phyloP scores from a whole-genome alignment of 2,329 filamentous ascomycete species.

The Claviceps maximensis region DNA sequence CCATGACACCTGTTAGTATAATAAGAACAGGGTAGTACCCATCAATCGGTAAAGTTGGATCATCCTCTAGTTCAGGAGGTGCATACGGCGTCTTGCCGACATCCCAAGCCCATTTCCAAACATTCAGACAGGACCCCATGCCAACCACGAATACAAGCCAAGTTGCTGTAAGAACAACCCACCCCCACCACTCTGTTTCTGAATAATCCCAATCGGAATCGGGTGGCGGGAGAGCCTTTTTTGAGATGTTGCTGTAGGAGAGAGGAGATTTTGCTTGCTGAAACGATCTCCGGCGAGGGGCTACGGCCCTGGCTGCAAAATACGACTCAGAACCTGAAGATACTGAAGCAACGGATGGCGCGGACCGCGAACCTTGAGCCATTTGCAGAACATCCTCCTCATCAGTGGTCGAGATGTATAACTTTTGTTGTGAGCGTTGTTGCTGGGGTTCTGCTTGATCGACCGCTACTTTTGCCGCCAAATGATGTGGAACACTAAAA shows the following conservation, averaged over 20 bases:
- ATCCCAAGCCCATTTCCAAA: conserved; percentile 99
- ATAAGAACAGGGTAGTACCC: conserved; percentile 95
- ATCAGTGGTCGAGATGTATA: conserved; percentile 57
- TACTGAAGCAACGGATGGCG: conserved; percentile 28
- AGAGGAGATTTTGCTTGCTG: conserved; percentile 47
- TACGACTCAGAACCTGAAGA: conserved; percentile 53
- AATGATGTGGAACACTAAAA: conserved; percentile 8
- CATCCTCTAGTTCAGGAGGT: conserved; percentile 87
- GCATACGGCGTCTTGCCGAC: conserved; percentile 93
- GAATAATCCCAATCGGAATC: conserved; percentile 71
- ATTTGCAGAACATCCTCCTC: conserved; percentile 69
- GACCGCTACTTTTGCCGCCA: conserved; percentile 9
- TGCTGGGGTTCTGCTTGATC: conserved; percentile 7
- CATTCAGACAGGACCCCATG: conserved; percentile 87
- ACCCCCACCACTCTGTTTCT: conserved; percentile 97
- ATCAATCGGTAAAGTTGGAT: conserved; percentile 85
- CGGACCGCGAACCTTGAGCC: conserved; percentile 30
- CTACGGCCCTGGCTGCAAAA: conserved; percentile 31
- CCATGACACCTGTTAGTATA: conserved; percentile 88
- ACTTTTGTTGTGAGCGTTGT: conserved; percentile 13
- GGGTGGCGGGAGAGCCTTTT: conserved; percentile 31
- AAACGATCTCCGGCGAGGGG: conserved; percentile 33
- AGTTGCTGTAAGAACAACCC: conserved; percentile 79
- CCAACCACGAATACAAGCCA: conserved; percentile 95
- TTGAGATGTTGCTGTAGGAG: conserved; percentile 39